Conservation (phyloP, 225 moss, liverwort and hornwort species). For the Lunularia cruciata region DNA sequence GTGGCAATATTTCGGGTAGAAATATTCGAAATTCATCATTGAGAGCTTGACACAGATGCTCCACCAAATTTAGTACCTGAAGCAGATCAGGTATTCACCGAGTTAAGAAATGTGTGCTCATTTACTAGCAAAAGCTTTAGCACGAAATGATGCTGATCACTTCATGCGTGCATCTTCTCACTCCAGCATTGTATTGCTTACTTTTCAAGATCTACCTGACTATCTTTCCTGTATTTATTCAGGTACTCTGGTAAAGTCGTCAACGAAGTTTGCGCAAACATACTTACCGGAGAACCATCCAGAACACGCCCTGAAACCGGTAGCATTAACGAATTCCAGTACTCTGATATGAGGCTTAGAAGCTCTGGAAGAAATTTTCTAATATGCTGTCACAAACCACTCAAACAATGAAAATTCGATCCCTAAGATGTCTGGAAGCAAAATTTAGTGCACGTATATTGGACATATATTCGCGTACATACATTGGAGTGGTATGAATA, state of each 20-base stretch:
- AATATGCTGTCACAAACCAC: constrained; percentile 63
- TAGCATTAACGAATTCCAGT: constrained; percentile 78
- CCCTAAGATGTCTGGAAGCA: no score
- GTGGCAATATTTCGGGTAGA: constrained; percentile 81
- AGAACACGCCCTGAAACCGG: constrained; percentile 59
- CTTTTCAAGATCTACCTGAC: no score
- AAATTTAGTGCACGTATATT: no score
- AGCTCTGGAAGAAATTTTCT: constrained; percentile 91
- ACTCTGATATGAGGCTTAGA: constrained; percentile 72
- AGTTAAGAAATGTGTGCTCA: not conserved
- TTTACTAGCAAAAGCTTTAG: no score
- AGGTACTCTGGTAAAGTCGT: no score
- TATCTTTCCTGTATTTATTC: no score
- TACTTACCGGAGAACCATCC: constrained; percentile 54
- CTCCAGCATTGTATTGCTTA: no score
- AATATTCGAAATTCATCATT: constrained; percentile 94
- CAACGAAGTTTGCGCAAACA: no score
- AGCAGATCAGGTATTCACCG: constrained; percentile 5
- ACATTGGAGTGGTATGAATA: no score
- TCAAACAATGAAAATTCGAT: not conserved
- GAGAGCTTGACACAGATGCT: constrained; percentile 88
- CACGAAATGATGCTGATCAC: no score
- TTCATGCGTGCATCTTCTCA: no score
- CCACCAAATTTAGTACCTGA: constrained; percentile 88
- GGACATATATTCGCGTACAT: no score